Evolutionary conservation across 257 asterid species (phyloP).

Genomic region (Plectranthus barbatus): DNA sequence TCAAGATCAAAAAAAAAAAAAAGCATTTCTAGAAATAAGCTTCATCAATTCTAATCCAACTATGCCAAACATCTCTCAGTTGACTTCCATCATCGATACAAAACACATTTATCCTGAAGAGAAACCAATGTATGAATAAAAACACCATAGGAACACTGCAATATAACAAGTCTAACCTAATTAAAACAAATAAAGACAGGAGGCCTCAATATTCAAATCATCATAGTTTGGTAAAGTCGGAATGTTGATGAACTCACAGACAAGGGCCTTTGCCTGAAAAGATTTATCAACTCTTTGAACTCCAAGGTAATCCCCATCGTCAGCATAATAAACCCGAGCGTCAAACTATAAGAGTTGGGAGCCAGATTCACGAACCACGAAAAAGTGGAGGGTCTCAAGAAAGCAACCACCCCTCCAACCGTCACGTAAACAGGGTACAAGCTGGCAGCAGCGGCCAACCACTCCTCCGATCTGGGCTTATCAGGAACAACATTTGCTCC

Average conservation of each 20-base stretch:
- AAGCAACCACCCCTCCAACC: conserved; percentile 66
- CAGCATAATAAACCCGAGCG: conserved; percentile 78
- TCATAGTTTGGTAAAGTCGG: background rate
- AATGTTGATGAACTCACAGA: conserved; percentile 40
- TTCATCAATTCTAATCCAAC: too few relatives aligned
- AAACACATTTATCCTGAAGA: background rate
- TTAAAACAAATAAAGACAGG: background rate
- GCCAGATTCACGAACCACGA: conserved; percentile 69
- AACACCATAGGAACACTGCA: too few relatives aligned
- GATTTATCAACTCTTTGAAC: conserved; percentile 57
- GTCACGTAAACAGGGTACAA: conserved; percentile 83
- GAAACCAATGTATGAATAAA: background rate
- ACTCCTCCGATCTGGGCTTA: conserved; percentile 57
- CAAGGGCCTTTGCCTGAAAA: conserved; percentile 49
- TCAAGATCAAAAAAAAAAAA: background rate
- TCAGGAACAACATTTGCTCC: conserved; percentile 19
- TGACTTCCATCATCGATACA: too few relatives aligned
- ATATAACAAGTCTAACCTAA: too few relatives aligned
- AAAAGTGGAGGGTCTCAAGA: conserved; percentile 59
- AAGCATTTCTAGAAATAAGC: background rate
- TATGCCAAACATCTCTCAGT: too few relatives aligned
- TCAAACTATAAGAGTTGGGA: conserved; percentile 60
- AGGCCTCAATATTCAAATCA: background rate
- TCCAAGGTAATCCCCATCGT: conserved; percentile 89
- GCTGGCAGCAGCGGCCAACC: conserved; percentile 56